These are phyloP conservation scores for Cyclotella cryptica DNA, from an alignment of 108 stramenopile species.

Conservation along the genomic window DNA sequence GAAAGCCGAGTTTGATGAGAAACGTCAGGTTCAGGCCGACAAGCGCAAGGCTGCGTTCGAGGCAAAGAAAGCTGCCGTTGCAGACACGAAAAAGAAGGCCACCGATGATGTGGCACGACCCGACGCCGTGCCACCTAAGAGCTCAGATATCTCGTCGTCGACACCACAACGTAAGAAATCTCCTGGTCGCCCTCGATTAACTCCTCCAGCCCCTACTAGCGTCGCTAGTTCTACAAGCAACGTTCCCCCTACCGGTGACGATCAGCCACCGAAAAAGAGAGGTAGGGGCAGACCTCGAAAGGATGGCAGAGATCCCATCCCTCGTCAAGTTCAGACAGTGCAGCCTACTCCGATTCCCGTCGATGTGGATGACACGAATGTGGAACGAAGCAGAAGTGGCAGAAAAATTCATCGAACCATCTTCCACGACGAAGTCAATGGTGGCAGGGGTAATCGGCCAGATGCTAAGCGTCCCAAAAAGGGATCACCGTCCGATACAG, in stretches of 20 bases:
- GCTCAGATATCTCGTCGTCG: not conserved
- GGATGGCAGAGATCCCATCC: conserved; percentile 48
- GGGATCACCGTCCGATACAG: not conserved
- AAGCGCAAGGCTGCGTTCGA: conserved; percentile 30
- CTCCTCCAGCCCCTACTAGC: not conserved
- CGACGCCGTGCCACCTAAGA: conserved; percentile 16
- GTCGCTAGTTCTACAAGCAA: not conserved
- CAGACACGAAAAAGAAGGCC: conserved; percentile 22
- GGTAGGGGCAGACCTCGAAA: conserved; percentile 56
- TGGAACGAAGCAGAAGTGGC: conserved; percentile 76
- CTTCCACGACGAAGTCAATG: conserved; percentile 81
- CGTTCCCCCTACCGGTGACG: not conserved
- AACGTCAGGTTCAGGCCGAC: conserved; percentile 21
- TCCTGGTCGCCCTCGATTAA: conserved; percentile 1
- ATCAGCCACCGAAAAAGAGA: conserved; percentile 40
- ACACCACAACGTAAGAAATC: conserved; percentile 4
- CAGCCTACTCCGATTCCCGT: conserved; percentile 17
- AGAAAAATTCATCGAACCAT: conserved; percentile 71
- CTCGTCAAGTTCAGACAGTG: conserved; percentile 27
- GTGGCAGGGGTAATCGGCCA: conserved; percentile 47
- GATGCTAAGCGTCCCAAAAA: conserved; percentile 15
- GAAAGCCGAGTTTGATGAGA: conserved; percentile 16
- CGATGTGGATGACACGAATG: conserved; percentile 19
- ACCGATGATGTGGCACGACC: conserved; percentile 30
- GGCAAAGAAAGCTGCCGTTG: conserved; percentile 30